Conservation (phyloP, 1,284 basidiomycete genomes). For the Naganishia sp. region DNA sequence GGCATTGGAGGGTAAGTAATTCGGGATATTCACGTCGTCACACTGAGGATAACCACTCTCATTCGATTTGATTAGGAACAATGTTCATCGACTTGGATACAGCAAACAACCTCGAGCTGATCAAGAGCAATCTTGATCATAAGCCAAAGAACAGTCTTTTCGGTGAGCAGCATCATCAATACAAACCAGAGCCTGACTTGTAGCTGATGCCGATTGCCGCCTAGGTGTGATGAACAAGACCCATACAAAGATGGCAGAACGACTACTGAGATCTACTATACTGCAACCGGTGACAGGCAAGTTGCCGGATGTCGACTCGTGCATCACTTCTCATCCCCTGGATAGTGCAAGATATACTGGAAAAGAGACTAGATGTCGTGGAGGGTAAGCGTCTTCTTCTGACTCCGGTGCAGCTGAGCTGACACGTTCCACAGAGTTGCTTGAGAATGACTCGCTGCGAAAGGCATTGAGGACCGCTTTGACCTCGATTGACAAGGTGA, state of each 20-base stretch:
- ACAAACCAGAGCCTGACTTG: too few relatives aligned
- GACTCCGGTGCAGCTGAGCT: neutral
- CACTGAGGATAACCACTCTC: neutral
- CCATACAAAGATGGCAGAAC: constrained; percentile 80
- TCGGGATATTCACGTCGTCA: constrained; percentile 1
- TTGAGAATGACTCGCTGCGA: constrained; percentile 30
- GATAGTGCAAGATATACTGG: constrained; percentile 61
- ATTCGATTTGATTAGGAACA: constrained; percentile 61
- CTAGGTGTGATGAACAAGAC: constrained; percentile 72
- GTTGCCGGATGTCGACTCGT: constrained; percentile 17
- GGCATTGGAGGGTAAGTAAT: constrained; percentile 62
- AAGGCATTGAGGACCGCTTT: constrained; percentile 24
- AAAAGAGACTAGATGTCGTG: constrained; percentile 78
- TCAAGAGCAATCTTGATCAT: constrained; percentile 67
- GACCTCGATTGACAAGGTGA: constrained; percentile 32
- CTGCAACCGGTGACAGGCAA: constrained; percentile 77
- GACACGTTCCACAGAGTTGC: constrained; percentile 31
- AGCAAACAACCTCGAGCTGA: constrained; percentile 80
- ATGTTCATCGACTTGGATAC: constrained; percentile 91
- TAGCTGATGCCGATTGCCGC: constrained; percentile 7
- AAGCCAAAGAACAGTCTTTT: constrained; percentile 69
- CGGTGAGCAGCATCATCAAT: constrained; percentile 59
- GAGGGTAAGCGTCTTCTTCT: constrained; percentile 59
- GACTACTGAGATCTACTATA: constrained; percentile 76
- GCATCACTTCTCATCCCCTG: neutral